Evolutionary conservation across 2,329 filamentous ascomycete genomes (phyloP).

Genomic region (Podosphaera leucotricha): DNA sequence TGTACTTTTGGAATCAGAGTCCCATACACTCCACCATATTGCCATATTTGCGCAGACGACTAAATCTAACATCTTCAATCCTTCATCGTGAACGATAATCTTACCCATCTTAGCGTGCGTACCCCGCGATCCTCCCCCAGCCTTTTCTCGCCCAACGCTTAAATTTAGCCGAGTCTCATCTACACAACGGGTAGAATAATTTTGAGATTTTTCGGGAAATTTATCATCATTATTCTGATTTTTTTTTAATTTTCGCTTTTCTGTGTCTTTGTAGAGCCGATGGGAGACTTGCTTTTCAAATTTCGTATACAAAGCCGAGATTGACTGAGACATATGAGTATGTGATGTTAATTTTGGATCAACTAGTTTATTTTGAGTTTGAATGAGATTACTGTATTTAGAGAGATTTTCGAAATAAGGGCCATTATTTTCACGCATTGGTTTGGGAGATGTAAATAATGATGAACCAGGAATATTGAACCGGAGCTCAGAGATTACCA

Average conservation of each 20-base stretch:
- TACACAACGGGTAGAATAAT: conserved; percentile 12
- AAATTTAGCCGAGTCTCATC: conserved; percentile 35
- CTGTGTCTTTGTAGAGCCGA: not conserved
- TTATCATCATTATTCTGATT: not conserved
- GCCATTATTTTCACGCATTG: conserved; percentile 3
- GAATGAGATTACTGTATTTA: conserved; percentile 15
- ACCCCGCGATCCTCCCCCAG: conserved; percentile 66
- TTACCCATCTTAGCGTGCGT: conserved; percentile 86
- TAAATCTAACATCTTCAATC: conserved; percentile 85
- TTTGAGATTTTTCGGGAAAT: not conserved
- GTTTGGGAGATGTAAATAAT: conserved; percentile 18
- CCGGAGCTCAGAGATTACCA: conserved; percentile 52
- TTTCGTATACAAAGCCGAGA: conserved; percentile 7
- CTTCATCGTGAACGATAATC: conserved; percentile 69
- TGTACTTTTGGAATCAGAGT: conserved; percentile 15
- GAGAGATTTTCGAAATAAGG: conserved; percentile 6
- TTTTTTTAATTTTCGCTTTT: not conserved
- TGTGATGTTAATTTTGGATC: not conserved
- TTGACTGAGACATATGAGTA: conserved; percentile 4
- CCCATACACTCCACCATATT: conserved; percentile 82
- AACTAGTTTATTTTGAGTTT: conserved; percentile 8
- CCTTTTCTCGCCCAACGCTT: conserved; percentile 56
- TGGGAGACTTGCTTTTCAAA: not conserved
- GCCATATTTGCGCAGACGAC: conserved; percentile 79
- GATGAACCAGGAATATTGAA: conserved; percentile 58